A percentile compares a stretch with the other conserved stretches of the same genome.
These are phyloP conservation scores for Suhomyces coccinellae DNA, from an alignment of 1,139 yeast species.

Conservation along the genomic window DNA sequence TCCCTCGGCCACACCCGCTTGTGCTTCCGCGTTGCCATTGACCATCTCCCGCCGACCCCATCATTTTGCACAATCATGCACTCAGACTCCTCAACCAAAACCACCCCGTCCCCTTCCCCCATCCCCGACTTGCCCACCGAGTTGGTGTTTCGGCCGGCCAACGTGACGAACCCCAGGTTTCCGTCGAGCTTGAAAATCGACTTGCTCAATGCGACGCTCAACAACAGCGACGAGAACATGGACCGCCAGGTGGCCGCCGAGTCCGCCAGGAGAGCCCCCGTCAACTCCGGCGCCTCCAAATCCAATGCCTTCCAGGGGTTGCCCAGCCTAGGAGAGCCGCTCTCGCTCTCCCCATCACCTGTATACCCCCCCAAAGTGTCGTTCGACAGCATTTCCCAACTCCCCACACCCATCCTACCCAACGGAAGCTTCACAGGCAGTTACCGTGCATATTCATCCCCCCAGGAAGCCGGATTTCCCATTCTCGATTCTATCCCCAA, in stretches of 20 bases:
- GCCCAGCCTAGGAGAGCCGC: slow-evolving; percentile 12
- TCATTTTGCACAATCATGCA: background rate
- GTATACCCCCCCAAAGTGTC: slow-evolving; percentile 1
- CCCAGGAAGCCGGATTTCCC: slow-evolving; percentile 5
- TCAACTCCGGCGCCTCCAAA: background rate
- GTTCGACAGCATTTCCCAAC: slow-evolving; percentile 14
- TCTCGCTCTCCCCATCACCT: slow-evolving; percentile 6
- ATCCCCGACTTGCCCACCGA: background rate
- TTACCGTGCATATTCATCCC: slow-evolving; percentile 3
- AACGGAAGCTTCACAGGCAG: slow-evolving; percentile 14
- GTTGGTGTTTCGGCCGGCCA: slow-evolving; percentile 3
- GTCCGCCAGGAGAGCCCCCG: background rate
- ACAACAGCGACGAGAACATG: slow-evolving; percentile 8
- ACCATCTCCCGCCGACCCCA: background rate
- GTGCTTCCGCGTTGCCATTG: background rate
- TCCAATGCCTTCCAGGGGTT: background rate
- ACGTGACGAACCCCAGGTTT: slow-evolving; percentile 5
- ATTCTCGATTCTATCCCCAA: slow-evolving; percentile 4
- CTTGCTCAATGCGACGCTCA: slow-evolving; percentile 2
- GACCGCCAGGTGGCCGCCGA: background rate
- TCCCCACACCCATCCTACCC: slow-evolving; percentile 20
- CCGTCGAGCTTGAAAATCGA: slow-evolving; percentile 9
- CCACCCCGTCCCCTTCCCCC: background rate
- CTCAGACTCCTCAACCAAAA: background rate
- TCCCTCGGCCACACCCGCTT: no score